Percentiles rank a stretch among this genome's conserved stretches.
Evolutionary conservation across 179 eudicot species (phyloP).

Genomic region (Camellia oleifera): DNA sequence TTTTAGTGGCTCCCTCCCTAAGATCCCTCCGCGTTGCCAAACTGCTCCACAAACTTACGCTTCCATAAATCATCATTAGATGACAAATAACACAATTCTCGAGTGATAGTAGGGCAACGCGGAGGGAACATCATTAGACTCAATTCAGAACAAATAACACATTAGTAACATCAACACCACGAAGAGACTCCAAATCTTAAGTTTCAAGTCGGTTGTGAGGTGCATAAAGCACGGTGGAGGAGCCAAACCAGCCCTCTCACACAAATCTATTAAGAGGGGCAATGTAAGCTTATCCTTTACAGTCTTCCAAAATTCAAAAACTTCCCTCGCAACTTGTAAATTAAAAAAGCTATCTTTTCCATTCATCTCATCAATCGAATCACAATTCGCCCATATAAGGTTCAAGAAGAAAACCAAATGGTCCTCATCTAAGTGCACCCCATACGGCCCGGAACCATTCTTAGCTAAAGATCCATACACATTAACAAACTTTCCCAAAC

Average conservation of each 20-base stretch:
- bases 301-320: conserved; percentile 75
- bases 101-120: too few species aligned
- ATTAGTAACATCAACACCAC: conserved; percentile 62
- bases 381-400: conserved; percentile 39
- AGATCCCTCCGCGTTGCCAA: conserved; percentile 35
- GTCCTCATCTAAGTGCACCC: conserved; percentile 55
- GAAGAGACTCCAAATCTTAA: conserved; percentile 66
- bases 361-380: conserved; percentile 13
- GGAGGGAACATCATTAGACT: too few species aligned
- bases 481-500: conserved; percentile 54
- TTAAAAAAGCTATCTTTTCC: conserved; percentile 14
- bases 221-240: conserved; percentile 77
- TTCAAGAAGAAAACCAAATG: conserved; percentile 56
- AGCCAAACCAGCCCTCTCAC: conserved; percentile 56
- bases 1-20: conserved; percentile 51
- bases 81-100: conserved; percentile 51
- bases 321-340: conserved; percentile 45
- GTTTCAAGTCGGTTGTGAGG: conserved; percentile 78
- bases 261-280: conserved; percentile 74
- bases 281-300: conserved; percentile 75
- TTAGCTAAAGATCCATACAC: conserved; percentile 55
- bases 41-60: conserved; percentile 61
- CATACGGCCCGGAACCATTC: conserved; percentile 36
- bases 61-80: conserved; percentile 71
- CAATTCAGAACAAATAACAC: conserved; percentile 61